Percentiles rank a stretch among this genome's conserved stretches.
Evolutionary conservation across 495 filamentous ascomycete genomes (phyloP).

Genomic region (Collariella sp.): DNA sequence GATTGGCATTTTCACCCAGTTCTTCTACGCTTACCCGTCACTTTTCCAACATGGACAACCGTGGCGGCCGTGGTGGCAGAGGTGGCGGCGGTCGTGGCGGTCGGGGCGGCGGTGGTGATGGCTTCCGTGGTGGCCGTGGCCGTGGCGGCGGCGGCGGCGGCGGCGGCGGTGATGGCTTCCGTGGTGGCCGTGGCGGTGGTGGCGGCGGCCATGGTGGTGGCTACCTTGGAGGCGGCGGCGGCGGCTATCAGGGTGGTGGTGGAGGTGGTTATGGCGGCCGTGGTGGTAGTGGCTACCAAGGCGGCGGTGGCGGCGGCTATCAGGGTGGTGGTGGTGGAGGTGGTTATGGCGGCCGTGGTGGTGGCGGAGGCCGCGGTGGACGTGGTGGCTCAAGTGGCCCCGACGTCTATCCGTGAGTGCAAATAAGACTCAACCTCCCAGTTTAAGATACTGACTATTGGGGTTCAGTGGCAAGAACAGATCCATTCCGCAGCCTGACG

Average conservation of each 20-base stretch:
- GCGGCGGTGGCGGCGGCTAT: slow-evolving; percentile 8
- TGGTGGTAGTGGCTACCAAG: slow-evolving; percentile 20
- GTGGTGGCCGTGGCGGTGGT: slow-evolving; percentile 19
- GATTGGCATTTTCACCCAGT: background rate
- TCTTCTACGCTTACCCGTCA: background rate
- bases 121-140: slow-evolving; percentile 16
- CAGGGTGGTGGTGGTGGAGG: slow-evolving; percentile 12
- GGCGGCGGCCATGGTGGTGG: slow-evolving; percentile 21
- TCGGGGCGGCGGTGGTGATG: slow-evolving; percentile 19
- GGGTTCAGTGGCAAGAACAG: background rate
- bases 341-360: slow-evolving; percentile 14
- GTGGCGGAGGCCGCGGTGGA: background rate
- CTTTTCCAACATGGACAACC: background rate
- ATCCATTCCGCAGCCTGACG: slow-evolving; percentile 22
- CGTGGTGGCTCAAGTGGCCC: slow-evolving; percentile 23
- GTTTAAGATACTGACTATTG: slow-evolving; percentile 3
- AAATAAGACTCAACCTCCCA: background rate
- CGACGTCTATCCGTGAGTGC: slow-evolving; percentile 28
- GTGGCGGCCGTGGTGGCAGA: slow-evolving; percentile 7
- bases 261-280: slow-evolving; percentile 9
- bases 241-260: slow-evolving; percentile 14
- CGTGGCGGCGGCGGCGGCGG: slow-evolving; percentile 15
- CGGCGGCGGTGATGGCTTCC: slow-evolving; percentile 20
- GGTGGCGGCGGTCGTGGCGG: slow-evolving; percentile 18
- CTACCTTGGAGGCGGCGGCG: slow-evolving; percentile 21